Percentiles rank a stretch among this genome's conserved stretches.
Evolutionary conservation across 176 grass and related monocot species (phyloP).

Genomic region (Cenchrus purpureus): DNA sequence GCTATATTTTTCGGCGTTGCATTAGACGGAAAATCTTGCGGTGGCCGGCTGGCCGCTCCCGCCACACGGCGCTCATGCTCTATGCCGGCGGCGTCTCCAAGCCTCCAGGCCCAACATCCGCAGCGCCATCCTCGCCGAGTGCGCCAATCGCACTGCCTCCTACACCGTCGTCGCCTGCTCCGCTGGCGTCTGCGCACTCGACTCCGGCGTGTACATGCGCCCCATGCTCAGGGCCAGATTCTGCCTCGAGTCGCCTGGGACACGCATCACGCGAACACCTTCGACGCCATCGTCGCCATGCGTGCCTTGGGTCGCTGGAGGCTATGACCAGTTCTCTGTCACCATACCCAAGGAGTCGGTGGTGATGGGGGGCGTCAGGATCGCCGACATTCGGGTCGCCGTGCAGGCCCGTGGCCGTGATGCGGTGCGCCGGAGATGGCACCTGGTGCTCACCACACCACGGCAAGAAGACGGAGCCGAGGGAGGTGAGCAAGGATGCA

Average conservation of each 20-base stretch:
- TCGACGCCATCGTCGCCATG: constrained; percentile 61
- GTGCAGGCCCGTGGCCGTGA: constrained; percentile 49
- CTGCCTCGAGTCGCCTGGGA: constrained; percentile 67
- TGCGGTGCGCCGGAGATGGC: constrained; percentile 59
- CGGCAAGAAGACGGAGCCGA: constrained; percentile 44
- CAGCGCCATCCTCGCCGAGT: constrained; percentile 56
- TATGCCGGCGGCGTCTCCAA: constrained; percentile 45
- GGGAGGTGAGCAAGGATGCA: constrained; percentile 48
- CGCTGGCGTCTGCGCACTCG: constrained; percentile 37
- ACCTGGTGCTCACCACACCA: constrained; percentile 55
- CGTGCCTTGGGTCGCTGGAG: constrained; percentile 43
- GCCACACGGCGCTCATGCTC: constrained; percentile 55
- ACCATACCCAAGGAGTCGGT: constrained; percentile 63
- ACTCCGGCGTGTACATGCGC: constrained; percentile 36
- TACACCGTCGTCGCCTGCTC: constrained; percentile 64
- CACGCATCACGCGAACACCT: constrained; percentile 53
- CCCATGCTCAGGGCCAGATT: constrained; percentile 54
- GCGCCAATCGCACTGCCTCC: constrained; percentile 42
- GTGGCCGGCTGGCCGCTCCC: not conserved
- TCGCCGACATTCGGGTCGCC: constrained; percentile 33
- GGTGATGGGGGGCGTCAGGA: constrained; percentile 40
- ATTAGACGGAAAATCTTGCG: no score
- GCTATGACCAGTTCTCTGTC: constrained; percentile 61
- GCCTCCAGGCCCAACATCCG: constrained; percentile 56
- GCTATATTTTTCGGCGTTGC: no score